Base-by-base conservation (phyloP, 2,329 filamentous ascomycete genomes). In the Dothistroma pini region DNA sequence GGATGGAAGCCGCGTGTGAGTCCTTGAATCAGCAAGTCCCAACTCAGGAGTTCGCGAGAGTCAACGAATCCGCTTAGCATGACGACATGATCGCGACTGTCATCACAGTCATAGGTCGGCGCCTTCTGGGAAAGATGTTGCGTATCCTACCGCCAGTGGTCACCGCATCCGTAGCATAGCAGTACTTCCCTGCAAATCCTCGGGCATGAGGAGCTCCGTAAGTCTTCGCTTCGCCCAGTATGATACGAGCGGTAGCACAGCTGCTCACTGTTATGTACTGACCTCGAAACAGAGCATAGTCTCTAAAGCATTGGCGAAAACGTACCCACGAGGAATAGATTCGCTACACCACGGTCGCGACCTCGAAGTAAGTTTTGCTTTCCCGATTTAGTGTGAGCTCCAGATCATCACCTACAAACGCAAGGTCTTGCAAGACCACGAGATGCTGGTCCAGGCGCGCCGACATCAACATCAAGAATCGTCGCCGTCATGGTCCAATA, bases 1-100 rank as follows among this genome's bases (percentile, higher is more conserved):
- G 69, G 70, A 1, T 75, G 73, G 73, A 64, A 63, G 54, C 69
- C 70, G 11, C 74, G 29, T 74, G 72, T 57, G 53, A 67, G 11
- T 75, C 73, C 47, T 60, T 75, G 19, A 68, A 62, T 0, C 63
- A 66, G 35, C 34, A 60, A 0, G 59, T 71, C 1, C 72, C 73
- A 9, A 52, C 66, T 11, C 64, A 60, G 16, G 57, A 61, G 3
- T 70, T 72, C 56, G 72, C 72, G 21, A 57, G 57, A 12, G 35
- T 67, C 6, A 65, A 65, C 56, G 63, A 67, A 44, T 38, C 47
- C 21, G 44, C 47, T 4, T 51, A 57, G 50, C 65, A 63, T 38
- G 59, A 64, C 50, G 57, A 61, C 32, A 61, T 67, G 54, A n/a
- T 62, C 9, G 54, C 32, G 12, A 44, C 57, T 16, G 54, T 51